These are phyloP conservation scores for Fusarium foetens DNA, from an alignment of 2,329 filamentous ascomycete species.

Conservation along the genomic window DNA sequence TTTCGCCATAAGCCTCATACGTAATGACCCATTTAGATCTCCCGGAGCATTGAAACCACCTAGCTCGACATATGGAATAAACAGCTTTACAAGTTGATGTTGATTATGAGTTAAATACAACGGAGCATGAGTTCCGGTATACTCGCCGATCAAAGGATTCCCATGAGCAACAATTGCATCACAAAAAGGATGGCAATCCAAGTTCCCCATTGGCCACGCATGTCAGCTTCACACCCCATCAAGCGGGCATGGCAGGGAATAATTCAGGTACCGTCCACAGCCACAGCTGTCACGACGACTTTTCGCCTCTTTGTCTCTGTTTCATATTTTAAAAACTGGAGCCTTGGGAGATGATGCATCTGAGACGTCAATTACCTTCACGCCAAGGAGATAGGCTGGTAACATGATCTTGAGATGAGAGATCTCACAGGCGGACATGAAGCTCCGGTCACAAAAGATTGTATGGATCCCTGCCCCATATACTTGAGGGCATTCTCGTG, in stretches of 20 bases:
- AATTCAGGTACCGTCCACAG: slow-evolving; percentile 7
- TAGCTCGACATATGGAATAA: background rate
- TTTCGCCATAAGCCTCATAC: background rate
- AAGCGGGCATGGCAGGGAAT: background rate
- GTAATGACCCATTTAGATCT: background rate
- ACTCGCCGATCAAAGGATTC: background rate
- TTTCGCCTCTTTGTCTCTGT: background rate
- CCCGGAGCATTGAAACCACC: background rate
- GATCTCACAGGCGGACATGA: background rate
- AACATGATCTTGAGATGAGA: background rate
- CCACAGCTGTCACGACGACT: background rate
- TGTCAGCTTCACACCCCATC: background rate
- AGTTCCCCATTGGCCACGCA: background rate
- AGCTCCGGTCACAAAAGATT: background rate
- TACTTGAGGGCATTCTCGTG: background rate
- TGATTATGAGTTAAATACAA: background rate
- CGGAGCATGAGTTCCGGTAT: background rate
- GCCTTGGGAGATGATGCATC: background rate
- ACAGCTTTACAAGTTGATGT: background rate
- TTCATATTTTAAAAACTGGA: slow-evolving; percentile 1
- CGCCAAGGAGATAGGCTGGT: background rate
- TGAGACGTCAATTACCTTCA: background rate
- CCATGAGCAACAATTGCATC: slow-evolving; percentile 7
- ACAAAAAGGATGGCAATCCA: background rate
- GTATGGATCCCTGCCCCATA: background rate